Evolutionary conservation across 345 rosid genomes (phyloP), one percentile per base, ranked within the genome.

Genomic region (Gossypium rotundifolium): DNA sequence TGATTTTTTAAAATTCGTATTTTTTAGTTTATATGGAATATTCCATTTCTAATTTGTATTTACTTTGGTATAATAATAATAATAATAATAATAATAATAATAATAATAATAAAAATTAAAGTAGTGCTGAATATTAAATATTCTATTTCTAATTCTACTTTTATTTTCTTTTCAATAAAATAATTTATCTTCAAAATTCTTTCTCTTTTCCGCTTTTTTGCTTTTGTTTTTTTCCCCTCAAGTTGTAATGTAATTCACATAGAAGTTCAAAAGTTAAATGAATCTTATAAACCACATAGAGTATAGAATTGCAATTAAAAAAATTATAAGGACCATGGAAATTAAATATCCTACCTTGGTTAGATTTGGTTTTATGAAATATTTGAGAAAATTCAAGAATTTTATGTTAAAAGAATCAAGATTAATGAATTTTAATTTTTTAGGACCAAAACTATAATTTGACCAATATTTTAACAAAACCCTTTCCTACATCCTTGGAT

Each of bases 241-340:
- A n/a, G 45, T 52, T 44, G 25, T 48, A 23, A 44, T 58, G 29
- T 44, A 25, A 70, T 25, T 70, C 4, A 33, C 16, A 52, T 17
- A 53, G 33, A 53, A 70, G n/a, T 18, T 4, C 48, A 29, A 52
- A 70, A 70, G 72, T 68, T 23, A 25, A 65, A 23, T 65, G 29
- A 65, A 64, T 17, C 52, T 45, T 45, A 68, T 16, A 25, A 48
- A 68, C 42, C 72, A 68, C 72, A 49, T 53, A 67, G 52, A 48
- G 71, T 23, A 53, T 0, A 23, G 72, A 68, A 23, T 25, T 25
- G 72, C 48, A 48, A 68, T 48, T 33, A 48, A 68, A 25, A 25
- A 68, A 68, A 14, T 64, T 46, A 64, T 64, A 40, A 66, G 22
- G 71, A 45, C 54, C 71, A 66, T 10, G 20, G n/a, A 9, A 48